A percentile compares a stretch with the other conserved stretches of the same genome.
phyloP scores from a whole-genome alignment of 2,329 filamentous ascomycete species.

The Aureobasidium sp. region DNA sequence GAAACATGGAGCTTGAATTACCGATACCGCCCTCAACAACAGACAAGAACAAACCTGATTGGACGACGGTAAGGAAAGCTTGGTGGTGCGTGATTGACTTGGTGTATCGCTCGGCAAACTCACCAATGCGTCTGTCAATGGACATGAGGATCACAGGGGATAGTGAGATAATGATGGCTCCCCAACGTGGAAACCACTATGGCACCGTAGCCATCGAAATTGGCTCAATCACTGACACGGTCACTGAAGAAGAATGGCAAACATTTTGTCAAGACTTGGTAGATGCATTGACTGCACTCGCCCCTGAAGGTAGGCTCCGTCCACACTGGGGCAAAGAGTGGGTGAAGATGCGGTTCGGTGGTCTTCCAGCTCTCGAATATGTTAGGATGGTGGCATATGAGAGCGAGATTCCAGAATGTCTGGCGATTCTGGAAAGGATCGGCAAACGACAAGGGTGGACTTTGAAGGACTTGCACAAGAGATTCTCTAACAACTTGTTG shows the following conservation, averaged over 20 bases:
- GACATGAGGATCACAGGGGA: conserved; percentile 22
- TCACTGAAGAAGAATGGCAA: conserved; percentile 30
- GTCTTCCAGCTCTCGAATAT: conserved; percentile 25
- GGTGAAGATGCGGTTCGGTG: neutral
- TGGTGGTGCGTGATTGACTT: conserved; percentile 46
- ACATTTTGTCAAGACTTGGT: conserved; percentile 35
- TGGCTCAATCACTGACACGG: conserved; percentile 32
- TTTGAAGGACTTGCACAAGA: conserved; percentile 31
- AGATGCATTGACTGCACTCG: conserved; percentile 30
- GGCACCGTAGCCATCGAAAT: conserved; percentile 39
- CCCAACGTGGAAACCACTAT: conserved; percentile 36
- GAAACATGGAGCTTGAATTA: conserved; percentile 33
- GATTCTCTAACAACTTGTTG: conserved; percentile 38
- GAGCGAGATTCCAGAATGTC: conserved; percentile 34
- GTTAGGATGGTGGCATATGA: conserved; percentile 35
- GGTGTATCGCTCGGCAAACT: conserved; percentile 28
- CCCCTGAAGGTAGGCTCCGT: conserved; percentile 22
- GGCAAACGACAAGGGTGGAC: conserved; percentile 35
- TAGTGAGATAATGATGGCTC: conserved; percentile 40
- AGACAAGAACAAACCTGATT: conserved; percentile 32
- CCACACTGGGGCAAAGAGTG: conserved; percentile 43
- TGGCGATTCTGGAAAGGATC: conserved; percentile 29
- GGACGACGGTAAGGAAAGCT: conserved; percentile 35
- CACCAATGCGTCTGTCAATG: conserved; percentile 18
- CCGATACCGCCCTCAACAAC: conserved; percentile 31